Percentiles rank a stretch among this genome's conserved stretches.
phyloP scores from a whole-genome alignment of 1,284 basidiomycete species.

The Xerocomus minutiporus region DNA sequence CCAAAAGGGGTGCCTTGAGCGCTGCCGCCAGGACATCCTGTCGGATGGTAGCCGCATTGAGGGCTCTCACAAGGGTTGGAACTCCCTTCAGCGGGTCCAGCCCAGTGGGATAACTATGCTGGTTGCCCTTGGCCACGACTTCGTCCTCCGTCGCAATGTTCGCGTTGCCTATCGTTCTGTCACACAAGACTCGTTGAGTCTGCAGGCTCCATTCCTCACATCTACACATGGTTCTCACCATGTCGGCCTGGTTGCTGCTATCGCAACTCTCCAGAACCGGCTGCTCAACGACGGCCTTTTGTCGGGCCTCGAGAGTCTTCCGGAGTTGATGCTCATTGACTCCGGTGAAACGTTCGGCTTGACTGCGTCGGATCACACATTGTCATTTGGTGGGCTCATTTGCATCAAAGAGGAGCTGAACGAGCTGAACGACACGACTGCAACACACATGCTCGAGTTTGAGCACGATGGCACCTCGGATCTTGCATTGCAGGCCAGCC shows the following conservation, averaged over 20 bases:
- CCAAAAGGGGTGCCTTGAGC: not conserved
- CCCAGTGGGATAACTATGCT: not conserved
- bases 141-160: not conserved
- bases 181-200: not conserved
- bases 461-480: not conserved
- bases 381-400: not conserved
- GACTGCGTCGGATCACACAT: not conserved
- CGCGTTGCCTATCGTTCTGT: not conserved
- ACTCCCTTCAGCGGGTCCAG: not conserved
- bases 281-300: not conserved
- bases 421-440: not conserved
- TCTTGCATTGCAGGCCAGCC: not conserved
- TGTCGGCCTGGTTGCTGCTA: not conserved
- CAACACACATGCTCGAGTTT: not conserved
- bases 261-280: not conserved
- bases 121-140: not conserved
- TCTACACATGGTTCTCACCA: not conserved
- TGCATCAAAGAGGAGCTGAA: not conserved
- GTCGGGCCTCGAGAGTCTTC: not conserved
- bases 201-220: not conserved
- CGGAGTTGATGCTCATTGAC: not conserved
- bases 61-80: constrained; percentile 2
- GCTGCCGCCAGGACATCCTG: not conserved
- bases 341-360: not conserved
- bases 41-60: not conserved